A percentile compares a stretch with the other conserved stretches of the same genome.
Evolutionary conservation across 805 yeast species (phyloP).

Genomic region (Suhomyces xylopsoci): DNA sequence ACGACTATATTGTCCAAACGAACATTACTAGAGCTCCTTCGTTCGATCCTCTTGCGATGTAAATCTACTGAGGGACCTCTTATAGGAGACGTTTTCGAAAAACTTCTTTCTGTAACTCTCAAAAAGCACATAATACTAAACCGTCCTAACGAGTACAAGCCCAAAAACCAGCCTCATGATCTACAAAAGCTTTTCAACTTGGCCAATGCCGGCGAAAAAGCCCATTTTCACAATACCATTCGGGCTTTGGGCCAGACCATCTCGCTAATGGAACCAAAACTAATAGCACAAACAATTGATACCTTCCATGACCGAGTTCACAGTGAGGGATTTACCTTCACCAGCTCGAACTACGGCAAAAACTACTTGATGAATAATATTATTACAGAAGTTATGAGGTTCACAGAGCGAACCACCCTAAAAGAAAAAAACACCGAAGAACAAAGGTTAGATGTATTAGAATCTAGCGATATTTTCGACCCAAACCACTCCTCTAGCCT

Average conservation of each 20-base stretch:
- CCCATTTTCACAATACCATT: conserved; percentile 23
- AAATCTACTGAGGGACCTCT: conserved; percentile 7
- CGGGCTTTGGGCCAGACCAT: conserved; percentile 29
- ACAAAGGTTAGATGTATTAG: background rate
- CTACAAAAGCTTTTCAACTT: conserved; percentile 12
- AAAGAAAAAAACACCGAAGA: background rate
- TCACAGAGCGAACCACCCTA: conserved; percentile 10
- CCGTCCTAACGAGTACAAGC: background rate
- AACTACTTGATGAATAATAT: conserved; percentile 18
- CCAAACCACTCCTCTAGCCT: background rate
- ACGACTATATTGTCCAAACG: conserved; percentile 4
- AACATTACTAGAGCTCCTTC: conserved; percentile 7
- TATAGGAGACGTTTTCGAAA: conserved; percentile 10
- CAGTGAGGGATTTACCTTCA: conserved; percentile 8
- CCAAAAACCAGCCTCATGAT: conserved; percentile 6
- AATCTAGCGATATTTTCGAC: background rate
- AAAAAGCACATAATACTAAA: conserved; percentile 5
- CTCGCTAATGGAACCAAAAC: conserved; percentile 18
- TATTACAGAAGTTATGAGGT: conserved; percentile 17
- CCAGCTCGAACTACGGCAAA: conserved; percentile 12
- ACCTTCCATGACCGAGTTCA: conserved; percentile 7
- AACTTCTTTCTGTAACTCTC: conserved; percentile 12
- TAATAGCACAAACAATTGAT: conserved; percentile 17
- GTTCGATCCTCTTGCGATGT: conserved; percentile 11
- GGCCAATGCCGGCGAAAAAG: conserved; percentile 17